Conservation (phyloP, 495 filamentous ascomycete species). For the Penicillium herquei region DNA sequence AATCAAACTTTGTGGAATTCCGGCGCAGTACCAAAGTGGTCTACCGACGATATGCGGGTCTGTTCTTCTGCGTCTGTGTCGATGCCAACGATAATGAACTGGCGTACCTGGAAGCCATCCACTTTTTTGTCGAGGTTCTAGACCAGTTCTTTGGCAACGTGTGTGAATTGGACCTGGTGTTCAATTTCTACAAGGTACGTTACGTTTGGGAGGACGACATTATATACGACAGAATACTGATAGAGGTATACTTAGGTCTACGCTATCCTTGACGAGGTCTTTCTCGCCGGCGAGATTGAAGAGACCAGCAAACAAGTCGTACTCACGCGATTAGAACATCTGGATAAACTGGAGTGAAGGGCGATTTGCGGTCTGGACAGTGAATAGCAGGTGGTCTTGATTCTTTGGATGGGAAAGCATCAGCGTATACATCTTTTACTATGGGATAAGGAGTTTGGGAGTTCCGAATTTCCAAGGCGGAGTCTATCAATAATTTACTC, state of each 20-base stretch:
- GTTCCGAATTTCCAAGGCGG: slow-evolving; percentile 1
- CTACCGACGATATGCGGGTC: slow-evolving; percentile 92
- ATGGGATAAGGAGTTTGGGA: slow-evolving; percentile 20
- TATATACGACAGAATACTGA: slow-evolving; percentile 1
- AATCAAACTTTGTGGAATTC: slow-evolving; percentile 98
- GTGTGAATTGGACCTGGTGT: slow-evolving; percentile 97
- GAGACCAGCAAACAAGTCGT: slow-evolving; percentile 99
- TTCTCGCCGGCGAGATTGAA: slow-evolving; percentile 94
- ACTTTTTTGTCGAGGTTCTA: slow-evolving; percentile 98
- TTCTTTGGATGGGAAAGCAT: slow-evolving; percentile 9
- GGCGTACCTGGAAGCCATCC: slow-evolving; percentile 94
- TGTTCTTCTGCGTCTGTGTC: slow-evolving; percentile 99
- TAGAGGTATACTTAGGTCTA: slow-evolving; percentile 65
- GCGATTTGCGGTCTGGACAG: not conserved
- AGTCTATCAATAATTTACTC: not conserved
- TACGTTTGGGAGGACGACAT: slow-evolving; percentile 25
- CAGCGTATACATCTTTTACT: slow-evolving; percentile 8
- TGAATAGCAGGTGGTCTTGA: not conserved
- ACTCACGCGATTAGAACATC: slow-evolving; percentile 85
- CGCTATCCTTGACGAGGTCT: slow-evolving; percentile 96
- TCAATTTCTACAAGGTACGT: slow-evolving; percentile 89
- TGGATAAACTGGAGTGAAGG: slow-evolving; percentile 88
- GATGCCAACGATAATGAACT: slow-evolving; percentile 99
- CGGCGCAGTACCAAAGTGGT: slow-evolving; percentile 81
- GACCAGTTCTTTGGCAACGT: slow-evolving; percentile 99